Conservation (phyloP, 768 basidiomycete species). For the Lanmaoa pseudosensibilis region DNA sequence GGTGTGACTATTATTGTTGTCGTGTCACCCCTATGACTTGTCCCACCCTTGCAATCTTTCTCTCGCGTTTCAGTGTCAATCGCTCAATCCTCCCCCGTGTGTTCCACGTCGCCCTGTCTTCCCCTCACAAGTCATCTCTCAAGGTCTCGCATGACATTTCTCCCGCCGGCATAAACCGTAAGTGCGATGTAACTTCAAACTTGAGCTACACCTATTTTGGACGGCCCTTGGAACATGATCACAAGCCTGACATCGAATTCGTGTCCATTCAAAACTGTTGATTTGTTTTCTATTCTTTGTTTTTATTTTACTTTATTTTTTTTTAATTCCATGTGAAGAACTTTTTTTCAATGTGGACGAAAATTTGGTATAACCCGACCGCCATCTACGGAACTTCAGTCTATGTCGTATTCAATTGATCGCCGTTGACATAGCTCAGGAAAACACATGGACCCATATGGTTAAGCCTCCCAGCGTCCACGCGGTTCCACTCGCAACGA, state of each 20-base stretch:
- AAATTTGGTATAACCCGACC: conserved; percentile 5
- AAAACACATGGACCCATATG: conserved; percentile 34
- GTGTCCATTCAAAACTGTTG: conserved; percentile 1
- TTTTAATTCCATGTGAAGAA: conserved; percentile 20
- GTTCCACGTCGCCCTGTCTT: conserved; percentile 3
- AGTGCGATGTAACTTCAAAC: conserved; percentile 5
- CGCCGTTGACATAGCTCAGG: conserved; percentile 34
- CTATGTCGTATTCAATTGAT: conserved; percentile 37
- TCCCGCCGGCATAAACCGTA: conserved; percentile 13
- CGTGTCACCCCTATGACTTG: conserved; percentile 15
- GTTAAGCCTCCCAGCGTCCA: conserved; percentile 27
- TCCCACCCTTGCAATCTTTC: conserved; percentile 25
- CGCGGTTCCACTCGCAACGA: conserved; percentile 26
- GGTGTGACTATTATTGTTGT: conserved; percentile 16
- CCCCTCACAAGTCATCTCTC: conserved; percentile 7
- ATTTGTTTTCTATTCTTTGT: conserved; percentile 21
- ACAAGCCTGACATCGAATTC: conserved; percentile 3
- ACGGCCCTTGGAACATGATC: conserved; percentile 9
- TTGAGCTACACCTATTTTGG: conserved; percentile 6
- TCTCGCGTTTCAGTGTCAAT: conserved; percentile 24
- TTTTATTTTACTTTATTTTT: conserved; percentile 20
- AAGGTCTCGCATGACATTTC: conserved; percentile 8
- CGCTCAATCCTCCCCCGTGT: not conserved
- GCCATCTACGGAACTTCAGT: conserved; percentile 27
- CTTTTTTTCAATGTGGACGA: conserved; percentile 9